Conservation (phyloP, 139 green algal species). For the Volvox africanus region DNA sequence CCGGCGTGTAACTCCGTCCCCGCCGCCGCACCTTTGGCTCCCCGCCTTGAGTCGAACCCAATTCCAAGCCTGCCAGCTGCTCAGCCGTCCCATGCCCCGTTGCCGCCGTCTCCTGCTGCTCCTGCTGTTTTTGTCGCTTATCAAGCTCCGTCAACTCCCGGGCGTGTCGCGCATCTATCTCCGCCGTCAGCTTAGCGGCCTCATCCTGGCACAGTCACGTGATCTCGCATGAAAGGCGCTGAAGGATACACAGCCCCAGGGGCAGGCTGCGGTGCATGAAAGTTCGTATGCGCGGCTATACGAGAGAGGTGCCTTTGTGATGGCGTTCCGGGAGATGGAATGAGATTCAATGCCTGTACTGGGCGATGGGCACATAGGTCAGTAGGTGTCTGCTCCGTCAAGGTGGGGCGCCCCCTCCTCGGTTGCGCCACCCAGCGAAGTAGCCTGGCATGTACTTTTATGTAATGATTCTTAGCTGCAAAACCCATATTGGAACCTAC, state of each 20-base stretch:
- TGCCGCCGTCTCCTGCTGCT: constrained; percentile 48
- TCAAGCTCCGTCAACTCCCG: constrained; percentile 79
- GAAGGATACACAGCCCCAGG: no score
- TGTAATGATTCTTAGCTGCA: no score
- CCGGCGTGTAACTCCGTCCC: neutral
- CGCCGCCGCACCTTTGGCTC: constrained; percentile 30
- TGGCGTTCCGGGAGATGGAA: no score
- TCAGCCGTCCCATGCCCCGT: constrained; percentile 9
- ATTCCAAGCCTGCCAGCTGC: neutral
- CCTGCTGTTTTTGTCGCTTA: constrained; percentile 47
- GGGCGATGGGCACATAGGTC: no score
- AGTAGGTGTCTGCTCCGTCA: no score
- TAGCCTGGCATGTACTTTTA: no score
- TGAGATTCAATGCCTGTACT: no score
- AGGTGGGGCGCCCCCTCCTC: no score
- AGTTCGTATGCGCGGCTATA: no score
- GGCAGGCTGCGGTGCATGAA: no score
- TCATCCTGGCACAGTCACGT: constrained; percentile 68
- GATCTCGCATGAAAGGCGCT: neutral
- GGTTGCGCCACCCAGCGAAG: no score
- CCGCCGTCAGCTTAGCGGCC: constrained; percentile 63
- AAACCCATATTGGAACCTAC: constrained; percentile 42
- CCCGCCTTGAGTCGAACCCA: constrained; percentile 5
- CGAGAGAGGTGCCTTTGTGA: no score
- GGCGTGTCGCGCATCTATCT: constrained; percentile 73